Base-by-base conservation (phyloP, 495 filamentous ascomycete genomes). In the Annulohypoxylon maeteangense region DNA sequence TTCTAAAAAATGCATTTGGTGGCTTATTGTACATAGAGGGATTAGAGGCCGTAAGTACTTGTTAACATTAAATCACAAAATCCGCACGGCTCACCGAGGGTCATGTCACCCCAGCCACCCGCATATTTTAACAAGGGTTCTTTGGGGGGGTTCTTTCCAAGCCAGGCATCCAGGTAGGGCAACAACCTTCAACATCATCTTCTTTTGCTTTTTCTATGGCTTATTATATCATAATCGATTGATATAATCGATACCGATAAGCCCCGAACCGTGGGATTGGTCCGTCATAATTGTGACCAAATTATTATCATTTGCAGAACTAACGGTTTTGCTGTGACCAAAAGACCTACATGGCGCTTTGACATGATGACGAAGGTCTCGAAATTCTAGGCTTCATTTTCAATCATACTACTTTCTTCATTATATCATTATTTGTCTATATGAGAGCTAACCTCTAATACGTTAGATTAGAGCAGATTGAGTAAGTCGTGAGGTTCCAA, bases 51-150 rank as follows among this genome's bases (percentile, higher is more conserved):
- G n/a, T 14, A 67, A 22, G 72, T 74, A 74, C 31, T 71, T 59
- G 16, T 22, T 74, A 74, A 23, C 72, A 68, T 57, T 64, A 48
- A 71, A 71, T 74, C 67, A 74, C 72, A 40, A 50, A 29, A 2
- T 23, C 34, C 22, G 53, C 59, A 61, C 60, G 22, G 7, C 11
- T 3, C 34, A 25, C 29, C 16, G 34, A 60, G 42, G 14, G 20
- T 42, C 44, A 25, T 67, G 23, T 47, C 55, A 42, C 56, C 63
- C 45, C 36, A 65, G 60, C 64, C 65, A 65, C 68, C 50, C 38
- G 22, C 42, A 16, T 16, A 36, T 36, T 34, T 60, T 40, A 3
- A 27, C 51, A 36, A 34, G 51, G 51, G 29, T 55, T 25, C 29
- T 5, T n/a, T n/a, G n/a, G n/a, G n/a, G n/a, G 51, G 51, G 29